These are phyloP conservation scores for Kodamaea ohmeri DNA, from an alignment of 1,139 yeast species.

Conservation along the genomic window DNA sequence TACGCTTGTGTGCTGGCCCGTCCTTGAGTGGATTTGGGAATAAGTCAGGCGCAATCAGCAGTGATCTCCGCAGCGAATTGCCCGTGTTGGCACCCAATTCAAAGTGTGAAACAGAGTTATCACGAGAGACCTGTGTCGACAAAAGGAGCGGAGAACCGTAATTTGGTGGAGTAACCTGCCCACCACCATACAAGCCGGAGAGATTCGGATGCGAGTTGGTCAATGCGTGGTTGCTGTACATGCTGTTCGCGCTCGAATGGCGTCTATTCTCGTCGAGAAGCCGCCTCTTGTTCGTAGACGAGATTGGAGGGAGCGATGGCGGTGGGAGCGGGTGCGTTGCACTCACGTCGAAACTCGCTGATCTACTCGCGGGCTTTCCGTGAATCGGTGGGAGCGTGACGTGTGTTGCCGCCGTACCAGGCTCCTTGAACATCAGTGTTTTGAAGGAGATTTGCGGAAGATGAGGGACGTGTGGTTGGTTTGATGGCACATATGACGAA, in stretches of 20 bases:
- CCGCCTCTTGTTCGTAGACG: slow-evolving; percentile 17
- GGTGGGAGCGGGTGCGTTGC: slow-evolving; percentile 4
- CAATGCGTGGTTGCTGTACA: slow-evolving; percentile 11
- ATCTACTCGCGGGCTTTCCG: slow-evolving; percentile 17
- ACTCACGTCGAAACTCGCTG: slow-evolving; percentile 36
- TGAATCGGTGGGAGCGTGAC: slow-evolving; percentile 8
- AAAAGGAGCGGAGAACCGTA: slow-evolving; percentile 33
- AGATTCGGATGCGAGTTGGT: slow-evolving; percentile 17
- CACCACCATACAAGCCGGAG: slow-evolving; percentile 13
- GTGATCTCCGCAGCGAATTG: slow-evolving; percentile 35
- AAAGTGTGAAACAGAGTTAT: slow-evolving; percentile 37
- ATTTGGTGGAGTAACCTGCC: slow-evolving; percentile 28
- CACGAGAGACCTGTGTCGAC: slow-evolving; percentile 31
- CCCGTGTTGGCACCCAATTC: slow-evolving; percentile 30
- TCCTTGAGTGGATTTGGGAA: slow-evolving; percentile 37
- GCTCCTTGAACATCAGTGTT: slow-evolving; percentile 38
- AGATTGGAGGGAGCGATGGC: slow-evolving; percentile 15
- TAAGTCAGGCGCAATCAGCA: slow-evolving; percentile 38
- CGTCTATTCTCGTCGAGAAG: slow-evolving; percentile 18
- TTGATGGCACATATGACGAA: slow-evolving; percentile 4
- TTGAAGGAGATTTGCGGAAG: slow-evolving; percentile 31
- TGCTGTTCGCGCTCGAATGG: slow-evolving; percentile 16
- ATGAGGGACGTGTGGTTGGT: slow-evolving; percentile 16
- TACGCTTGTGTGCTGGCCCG: slow-evolving; percentile 24
- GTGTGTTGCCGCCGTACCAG: slow-evolving; percentile 1